phyloP scores from a whole-genome alignment of 83 land plant species.

The Isoetes engelmannii region DNA sequence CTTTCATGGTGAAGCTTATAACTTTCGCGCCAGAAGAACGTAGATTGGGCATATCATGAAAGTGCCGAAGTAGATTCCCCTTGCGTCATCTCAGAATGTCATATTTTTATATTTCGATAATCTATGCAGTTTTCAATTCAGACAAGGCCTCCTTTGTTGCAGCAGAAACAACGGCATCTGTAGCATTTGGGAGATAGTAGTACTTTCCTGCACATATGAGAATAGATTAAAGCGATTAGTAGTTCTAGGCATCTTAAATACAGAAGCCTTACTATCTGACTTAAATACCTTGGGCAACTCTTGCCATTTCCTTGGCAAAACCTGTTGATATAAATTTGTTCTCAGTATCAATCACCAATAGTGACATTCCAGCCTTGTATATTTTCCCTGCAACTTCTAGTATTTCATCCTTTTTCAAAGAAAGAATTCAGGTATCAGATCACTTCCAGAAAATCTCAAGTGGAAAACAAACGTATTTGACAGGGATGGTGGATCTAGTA shows the following conservation, averaged over 20 bases:
- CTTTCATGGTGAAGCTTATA: no score
- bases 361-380: slow-evolving; percentile 95
- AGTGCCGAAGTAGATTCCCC: no score
- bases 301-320: slow-evolving; percentile 96
- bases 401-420: slow-evolving; percentile 67
- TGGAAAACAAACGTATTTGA: no score
- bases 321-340: slow-evolving; percentile 98
- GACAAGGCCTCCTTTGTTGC: slow-evolving; percentile 83
- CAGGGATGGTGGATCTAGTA: no score
- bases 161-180: slow-evolving; percentile 89
- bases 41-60: no score
- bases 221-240: neutral
- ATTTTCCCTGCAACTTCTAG: slow-evolving; percentile 92
- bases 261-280: neutral
- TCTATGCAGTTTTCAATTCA: slow-evolving; percentile 38
- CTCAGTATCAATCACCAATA: slow-evolving; percentile 94
- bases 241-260: neutral
- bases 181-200: slow-evolving; percentile 95
- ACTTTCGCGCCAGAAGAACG: no score
- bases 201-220: slow-evolving; percentile 61
- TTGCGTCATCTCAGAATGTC: no score
- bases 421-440: no score
- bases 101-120: no score
- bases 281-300: slow-evolving; percentile 85
- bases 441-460: no score